Conservation (phyloP, 2,329 filamentous ascomycete species). For the Daldinia sp. region DNA sequence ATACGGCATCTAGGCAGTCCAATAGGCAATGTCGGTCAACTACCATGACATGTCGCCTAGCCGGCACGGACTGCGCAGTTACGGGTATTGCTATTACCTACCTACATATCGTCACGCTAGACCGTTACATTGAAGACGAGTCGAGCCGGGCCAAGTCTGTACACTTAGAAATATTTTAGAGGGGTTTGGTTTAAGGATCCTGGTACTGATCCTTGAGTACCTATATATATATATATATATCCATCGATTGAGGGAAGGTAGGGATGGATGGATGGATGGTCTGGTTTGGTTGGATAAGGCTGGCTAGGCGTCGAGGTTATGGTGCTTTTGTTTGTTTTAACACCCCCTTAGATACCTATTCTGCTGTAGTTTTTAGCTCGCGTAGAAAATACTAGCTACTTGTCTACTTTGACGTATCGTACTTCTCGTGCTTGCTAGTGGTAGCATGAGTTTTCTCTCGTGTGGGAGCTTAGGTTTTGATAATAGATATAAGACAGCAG, state of each 20-base stretch:
- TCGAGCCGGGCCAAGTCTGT: neutral
- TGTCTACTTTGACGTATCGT: neutral
- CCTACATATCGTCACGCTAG: neutral
- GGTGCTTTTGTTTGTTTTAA: slow-evolving; percentile 6
- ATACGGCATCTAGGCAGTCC: neutral
- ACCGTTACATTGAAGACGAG: neutral
- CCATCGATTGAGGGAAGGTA: neutral
- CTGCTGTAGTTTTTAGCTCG: neutral
- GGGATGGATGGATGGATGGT: neutral
- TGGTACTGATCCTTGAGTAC: neutral
- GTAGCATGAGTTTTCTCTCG: too few relatives aligned
- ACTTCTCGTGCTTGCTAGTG: too few relatives aligned
- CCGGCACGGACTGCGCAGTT: neutral
- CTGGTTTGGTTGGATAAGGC: neutral
- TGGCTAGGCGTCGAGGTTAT: neutral
- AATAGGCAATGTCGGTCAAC: too few relatives aligned
- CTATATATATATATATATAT: neutral
- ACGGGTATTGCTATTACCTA: neutral
- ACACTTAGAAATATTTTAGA: neutral
- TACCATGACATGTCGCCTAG: neutral
- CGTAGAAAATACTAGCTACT: neutral
- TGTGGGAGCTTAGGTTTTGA: too few relatives aligned
- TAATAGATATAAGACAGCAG: neutral
- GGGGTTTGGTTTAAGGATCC: neutral
- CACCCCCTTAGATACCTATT: slow-evolving; percentile 1